Evolutionary conservation across 352 stramenopile species (phyloP).

Genomic region (Phytophthora tubulina): DNA sequence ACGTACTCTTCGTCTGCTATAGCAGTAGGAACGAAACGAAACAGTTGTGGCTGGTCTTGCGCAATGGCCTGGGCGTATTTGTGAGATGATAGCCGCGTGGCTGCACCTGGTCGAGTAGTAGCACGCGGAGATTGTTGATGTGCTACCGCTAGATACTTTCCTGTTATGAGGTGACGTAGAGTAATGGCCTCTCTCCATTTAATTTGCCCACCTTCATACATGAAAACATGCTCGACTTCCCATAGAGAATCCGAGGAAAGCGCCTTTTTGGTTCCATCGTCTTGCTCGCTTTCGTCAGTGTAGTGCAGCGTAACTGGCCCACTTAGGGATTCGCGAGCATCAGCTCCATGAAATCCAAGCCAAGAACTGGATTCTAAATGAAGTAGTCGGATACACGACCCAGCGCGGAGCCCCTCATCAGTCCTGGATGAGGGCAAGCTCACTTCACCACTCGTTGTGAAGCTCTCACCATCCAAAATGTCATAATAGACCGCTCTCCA

Average conservation of each 20-base stretch:
- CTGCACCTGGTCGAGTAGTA: constrained; percentile 20
- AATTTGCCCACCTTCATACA: constrained; percentile 66
- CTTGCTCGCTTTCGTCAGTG: constrained; percentile 54
- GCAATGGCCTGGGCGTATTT: constrained; percentile 50
- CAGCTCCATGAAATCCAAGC: constrained; percentile 49
- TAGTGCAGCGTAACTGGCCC: constrained; percentile 55
- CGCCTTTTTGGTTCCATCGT: constrained; percentile 37
- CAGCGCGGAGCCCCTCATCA: constrained; percentile 52
- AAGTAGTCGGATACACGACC: constrained; percentile 66
- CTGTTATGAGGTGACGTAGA: constrained; percentile 66
- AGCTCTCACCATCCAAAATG: constrained; percentile 31
- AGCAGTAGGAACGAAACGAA: constrained; percentile 67
- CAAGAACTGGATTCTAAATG: constrained; percentile 77
- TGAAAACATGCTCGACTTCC: constrained; percentile 61
- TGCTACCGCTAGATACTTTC: constrained; percentile 65
- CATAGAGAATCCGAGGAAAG: constrained; percentile 68
- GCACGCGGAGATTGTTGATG: constrained; percentile 34
- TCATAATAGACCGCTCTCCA: constrained; percentile 73
- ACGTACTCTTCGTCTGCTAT: constrained; percentile 66
- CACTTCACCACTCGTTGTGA: constrained; percentile 10
- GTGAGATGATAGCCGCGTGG: constrained; percentile 23
- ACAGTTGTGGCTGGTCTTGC: constrained; percentile 54
- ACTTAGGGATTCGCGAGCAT: constrained; percentile 1
- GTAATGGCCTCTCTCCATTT: constrained; percentile 61
- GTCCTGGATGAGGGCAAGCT: constrained; percentile 1